Conservation (phyloP, 768 basidiomycete genomes). For the Paxillus rubicundulus region DNA sequence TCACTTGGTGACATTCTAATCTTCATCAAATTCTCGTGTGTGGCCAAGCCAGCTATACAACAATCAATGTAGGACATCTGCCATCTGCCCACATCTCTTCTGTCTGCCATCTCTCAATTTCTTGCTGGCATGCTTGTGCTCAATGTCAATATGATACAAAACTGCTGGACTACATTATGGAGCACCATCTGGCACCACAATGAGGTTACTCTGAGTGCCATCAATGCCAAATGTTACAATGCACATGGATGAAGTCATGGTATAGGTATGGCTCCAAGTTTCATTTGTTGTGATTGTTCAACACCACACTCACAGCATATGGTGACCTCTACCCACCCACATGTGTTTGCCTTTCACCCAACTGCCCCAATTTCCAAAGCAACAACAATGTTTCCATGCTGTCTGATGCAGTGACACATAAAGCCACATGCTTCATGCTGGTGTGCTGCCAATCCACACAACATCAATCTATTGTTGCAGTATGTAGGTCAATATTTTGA, state of each 20-base stretch:
- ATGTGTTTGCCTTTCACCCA: background rate
- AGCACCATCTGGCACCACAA: background rate
- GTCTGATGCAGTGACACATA: slow-evolving; percentile 3
- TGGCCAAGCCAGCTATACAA: background rate
- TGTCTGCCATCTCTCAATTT: background rate
- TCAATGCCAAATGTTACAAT: background rate
- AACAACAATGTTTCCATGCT: background rate
- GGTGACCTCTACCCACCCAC: slow-evolving; percentile 2
- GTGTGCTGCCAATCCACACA: slow-evolving; percentile 23
- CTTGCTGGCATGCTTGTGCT: background rate
- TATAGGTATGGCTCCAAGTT: background rate
- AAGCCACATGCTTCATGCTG: slow-evolving; percentile 21
- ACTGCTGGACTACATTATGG: background rate
- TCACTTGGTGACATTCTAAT: background rate
- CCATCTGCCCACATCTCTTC: background rate
- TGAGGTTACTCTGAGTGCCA: background rate
- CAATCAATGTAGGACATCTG: background rate
- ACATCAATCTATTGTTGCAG: slow-evolving; percentile 26
- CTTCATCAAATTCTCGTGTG: background rate
- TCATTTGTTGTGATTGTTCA: no score
- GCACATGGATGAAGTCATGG: no score
- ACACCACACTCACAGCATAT: background rate
- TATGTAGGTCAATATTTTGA: slow-evolving; percentile 4
- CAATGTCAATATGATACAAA: background rate
- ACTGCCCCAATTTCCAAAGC: slow-evolving; percentile 1